Percentiles rank a stretch among this genome's conserved stretches.
These are phyloP conservation scores for Ceratocystis eucalypticola DNA, from an alignment of 2,329 filamentous ascomycete species.

Conservation along the genomic window DNA sequence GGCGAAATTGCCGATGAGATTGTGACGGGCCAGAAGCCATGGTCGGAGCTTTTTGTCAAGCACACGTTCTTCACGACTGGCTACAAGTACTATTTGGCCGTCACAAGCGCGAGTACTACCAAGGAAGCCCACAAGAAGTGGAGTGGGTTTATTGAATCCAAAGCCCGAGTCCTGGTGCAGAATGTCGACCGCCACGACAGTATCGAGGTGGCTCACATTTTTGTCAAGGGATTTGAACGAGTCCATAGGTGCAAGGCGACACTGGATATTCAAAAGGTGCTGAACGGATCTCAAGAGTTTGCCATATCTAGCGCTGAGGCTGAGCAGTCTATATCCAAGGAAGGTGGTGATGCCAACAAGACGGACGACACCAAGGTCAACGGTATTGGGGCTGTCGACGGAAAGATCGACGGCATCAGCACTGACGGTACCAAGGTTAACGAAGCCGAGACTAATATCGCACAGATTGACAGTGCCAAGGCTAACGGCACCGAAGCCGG, in stretches of 20 bases:
- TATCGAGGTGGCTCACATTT: conserved; percentile 75
- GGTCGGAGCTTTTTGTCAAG: conserved; percentile 79
- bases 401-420: conserved; percentile 22
- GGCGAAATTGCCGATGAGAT: conserved; percentile 68
- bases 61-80: conserved; percentile 87
- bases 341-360: conserved; percentile 24
- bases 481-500: conserved; percentile 20
- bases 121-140: conserved; percentile 77
- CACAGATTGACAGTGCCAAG: no score
- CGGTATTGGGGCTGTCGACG: neutral
- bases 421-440: no score
- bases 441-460: no score
- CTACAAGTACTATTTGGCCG: conserved; percentile 90
- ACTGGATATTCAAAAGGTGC: conserved; percentile 38
- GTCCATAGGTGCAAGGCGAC: conserved; percentile 54
- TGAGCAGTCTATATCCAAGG: neutral
- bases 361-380: conserved; percentile 33
- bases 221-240: conserved; percentile 84
- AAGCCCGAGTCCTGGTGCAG: conserved; percentile 71
- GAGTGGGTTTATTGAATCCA: conserved; percentile 88
- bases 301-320: conserved; percentile 24
- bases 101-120: conserved; percentile 68
- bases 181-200: conserved; percentile 68
- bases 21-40: conserved; percentile 58
- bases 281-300: conserved; percentile 39